Conservation (phyloP, 768 basidiomycete species). For the Coprinopsis sp. region DNA sequence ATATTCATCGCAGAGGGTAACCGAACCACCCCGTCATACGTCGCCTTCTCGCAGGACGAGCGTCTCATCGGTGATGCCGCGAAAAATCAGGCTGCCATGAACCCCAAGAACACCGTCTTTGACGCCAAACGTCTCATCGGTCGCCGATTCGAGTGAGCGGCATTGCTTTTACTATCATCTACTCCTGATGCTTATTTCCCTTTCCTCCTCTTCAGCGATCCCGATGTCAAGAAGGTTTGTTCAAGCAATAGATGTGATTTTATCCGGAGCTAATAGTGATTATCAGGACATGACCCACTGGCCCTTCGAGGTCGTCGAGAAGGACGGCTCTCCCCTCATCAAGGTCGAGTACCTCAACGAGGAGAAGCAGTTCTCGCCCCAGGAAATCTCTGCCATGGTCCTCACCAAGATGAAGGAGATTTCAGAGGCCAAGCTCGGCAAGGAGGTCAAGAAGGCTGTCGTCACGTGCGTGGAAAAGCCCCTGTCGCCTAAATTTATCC, state of each 20-base stretch:
- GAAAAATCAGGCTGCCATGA: conserved; percentile 99
- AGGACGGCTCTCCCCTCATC: conserved; percentile 95
- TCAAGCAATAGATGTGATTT: conserved; percentile 6
- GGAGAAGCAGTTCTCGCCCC: conserved; percentile 94
- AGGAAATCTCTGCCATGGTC: conserved; percentile 99
- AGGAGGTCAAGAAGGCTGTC: conserved; percentile 97
- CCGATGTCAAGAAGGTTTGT: conserved; percentile 84
- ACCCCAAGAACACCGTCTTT: conserved; percentile 98
- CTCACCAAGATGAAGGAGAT: conserved; percentile 99
- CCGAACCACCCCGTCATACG: conserved; percentile 98
- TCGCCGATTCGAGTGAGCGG: conserved; percentile 84
- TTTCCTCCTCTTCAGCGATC: conserved; percentile 51
- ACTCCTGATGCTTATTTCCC: conserved; percentile 1
- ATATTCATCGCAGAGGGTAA: conserved; percentile 72
- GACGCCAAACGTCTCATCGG: conserved; percentile 99
- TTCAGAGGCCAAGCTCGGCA: conserved; percentile 97
- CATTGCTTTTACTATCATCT: neutral
- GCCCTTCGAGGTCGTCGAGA: conserved; percentile 96
- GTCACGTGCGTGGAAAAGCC: conserved; percentile 68
- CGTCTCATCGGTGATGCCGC: conserved; percentile 98
- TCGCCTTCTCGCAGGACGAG: conserved; percentile 95
- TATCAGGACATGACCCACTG: conserved; percentile 89
- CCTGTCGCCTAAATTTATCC: conserved; percentile 2
- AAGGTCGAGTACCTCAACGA: conserved; percentile 94
- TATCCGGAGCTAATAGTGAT: conserved; percentile 12